Evolutionary conservation across 768 basidiomycete species (phyloP).

Genomic region (Mycena sanguinolenta): DNA sequence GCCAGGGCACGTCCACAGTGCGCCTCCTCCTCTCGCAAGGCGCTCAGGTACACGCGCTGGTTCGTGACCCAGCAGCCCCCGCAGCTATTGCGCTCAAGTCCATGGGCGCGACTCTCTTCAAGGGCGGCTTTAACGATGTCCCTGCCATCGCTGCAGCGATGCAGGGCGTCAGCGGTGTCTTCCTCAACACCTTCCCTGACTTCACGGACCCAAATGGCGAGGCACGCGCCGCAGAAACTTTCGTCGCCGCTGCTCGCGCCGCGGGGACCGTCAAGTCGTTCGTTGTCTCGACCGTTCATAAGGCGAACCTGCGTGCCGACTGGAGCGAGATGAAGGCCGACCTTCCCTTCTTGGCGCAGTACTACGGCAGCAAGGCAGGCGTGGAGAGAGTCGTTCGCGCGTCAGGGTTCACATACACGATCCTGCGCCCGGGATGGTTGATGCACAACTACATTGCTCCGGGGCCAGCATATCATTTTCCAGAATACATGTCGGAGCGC

Average conservation of each 20-base stretch:
- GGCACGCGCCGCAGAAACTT: conserved; percentile 11
- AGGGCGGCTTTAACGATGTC: conserved; percentile 24
- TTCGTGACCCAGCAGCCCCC: conserved; percentile 19
- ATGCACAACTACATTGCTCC: conserved; percentile 31
- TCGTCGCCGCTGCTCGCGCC: conserved; percentile 28
- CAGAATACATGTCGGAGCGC: conserved; percentile 22
- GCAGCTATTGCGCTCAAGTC: conserved; percentile 14
- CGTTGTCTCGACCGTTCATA: conserved; percentile 31
- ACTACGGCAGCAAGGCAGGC: conserved; percentile 32
- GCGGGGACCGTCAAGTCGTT: conserved; percentile 30
- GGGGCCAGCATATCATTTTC: conserved; percentile 19
- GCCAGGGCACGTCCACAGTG: conserved; percentile 31
- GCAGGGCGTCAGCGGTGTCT: conserved; percentile 31
- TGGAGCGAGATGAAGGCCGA: conserved; percentile 4
- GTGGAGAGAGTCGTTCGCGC: conserved; percentile 29
- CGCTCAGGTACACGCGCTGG: conserved; percentile 28
- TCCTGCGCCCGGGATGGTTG: conserved; percentile 32
- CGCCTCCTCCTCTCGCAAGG: conserved; percentile 28
- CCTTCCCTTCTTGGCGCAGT: conserved; percentile 22
- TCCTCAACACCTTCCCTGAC: conserved; percentile 34
- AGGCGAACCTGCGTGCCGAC: not conserved
- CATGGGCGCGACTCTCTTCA: conserved; percentile 30
- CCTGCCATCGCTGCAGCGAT: conserved; percentile 26
- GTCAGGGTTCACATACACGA: conserved; percentile 31
- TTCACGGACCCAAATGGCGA: conserved; percentile 22